Percentiles rank a stretch among this genome's conserved stretches.
Evolutionary conservation across 768 basidiomycete species (phyloP).

Genomic region (Peribolospora baueri): DNA sequence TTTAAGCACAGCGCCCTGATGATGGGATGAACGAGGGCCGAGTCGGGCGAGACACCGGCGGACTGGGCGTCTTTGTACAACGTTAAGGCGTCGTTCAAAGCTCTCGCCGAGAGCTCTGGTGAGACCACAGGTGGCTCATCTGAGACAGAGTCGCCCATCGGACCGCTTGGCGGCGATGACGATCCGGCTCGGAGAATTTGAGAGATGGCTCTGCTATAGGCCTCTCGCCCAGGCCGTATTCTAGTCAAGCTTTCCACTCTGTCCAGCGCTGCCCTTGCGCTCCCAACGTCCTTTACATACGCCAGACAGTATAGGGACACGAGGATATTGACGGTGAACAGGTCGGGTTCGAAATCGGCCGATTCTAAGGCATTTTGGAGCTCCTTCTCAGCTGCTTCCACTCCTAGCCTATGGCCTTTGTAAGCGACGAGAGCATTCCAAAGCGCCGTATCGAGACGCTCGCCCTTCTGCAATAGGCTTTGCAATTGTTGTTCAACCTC

Average conservation of each 20-base stretch:
- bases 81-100: background rate
- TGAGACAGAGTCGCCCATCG: too few species aligned
- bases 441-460: background rate
- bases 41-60: background rate
- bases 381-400: background rate
- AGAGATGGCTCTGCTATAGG: too few species aligned
- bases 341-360: background rate
- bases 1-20: background rate
- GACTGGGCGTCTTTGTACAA: background rate
- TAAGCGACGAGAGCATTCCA: background rate
- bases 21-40: background rate
- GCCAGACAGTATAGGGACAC: too few species aligned
- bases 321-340: background rate
- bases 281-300: too few species aligned
- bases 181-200: too few species aligned
- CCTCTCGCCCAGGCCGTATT: too few species aligned
- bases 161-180: too few species aligned
- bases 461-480: background rate
- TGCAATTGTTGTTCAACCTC: background rate
- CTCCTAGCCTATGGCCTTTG: background rate
- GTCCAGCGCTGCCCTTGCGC: too few species aligned
- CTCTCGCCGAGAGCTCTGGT: too few species aligned
- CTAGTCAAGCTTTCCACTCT: too few species aligned
- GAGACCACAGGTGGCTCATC: too few species aligned
- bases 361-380: background rate